phyloP scores from a whole-genome alignment of 179 eudicot species.

The Beta macrorhiza region DNA sequence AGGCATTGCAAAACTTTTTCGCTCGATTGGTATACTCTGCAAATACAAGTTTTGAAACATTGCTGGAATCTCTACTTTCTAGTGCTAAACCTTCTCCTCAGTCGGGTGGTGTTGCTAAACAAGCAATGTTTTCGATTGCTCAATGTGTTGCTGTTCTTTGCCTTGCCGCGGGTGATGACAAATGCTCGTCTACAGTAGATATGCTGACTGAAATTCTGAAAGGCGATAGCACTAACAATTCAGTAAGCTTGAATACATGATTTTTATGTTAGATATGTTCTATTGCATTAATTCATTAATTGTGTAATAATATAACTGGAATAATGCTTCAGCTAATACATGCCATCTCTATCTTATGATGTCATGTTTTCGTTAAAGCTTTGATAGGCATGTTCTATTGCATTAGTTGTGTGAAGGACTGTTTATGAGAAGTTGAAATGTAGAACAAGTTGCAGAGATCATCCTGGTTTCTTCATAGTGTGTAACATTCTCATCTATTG shows the following conservation, averaged over 20 bases:
- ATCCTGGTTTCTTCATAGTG: neutral
- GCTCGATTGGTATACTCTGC: constrained; percentile 85
- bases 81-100: constrained; percentile 85
- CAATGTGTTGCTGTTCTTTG: constrained; percentile 99
- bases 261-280: neutral
- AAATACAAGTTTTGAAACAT: constrained; percentile 83
- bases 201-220: constrained; percentile 85
- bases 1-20: constrained; percentile 90
- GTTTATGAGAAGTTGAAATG: neutral
- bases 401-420: neutral
- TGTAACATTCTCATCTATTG: neutral
- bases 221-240: constrained; percentile 69
- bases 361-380: neutral
- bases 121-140: constrained; percentile 89
- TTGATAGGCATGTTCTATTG: neutral
- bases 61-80: constrained; percentile 86
- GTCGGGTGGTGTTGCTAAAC: constrained; percentile 88
- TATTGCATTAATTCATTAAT: neutral
- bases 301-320: neutral
- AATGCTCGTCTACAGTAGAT: constrained; percentile 82
- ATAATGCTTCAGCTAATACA: neutral
- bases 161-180: constrained; percentile 87
- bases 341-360: neutral
- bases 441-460: neutral
- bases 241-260: constrained; percentile 45